Evolutionary conservation across 1,284 basidiomycete species (phyloP).

Genomic region (Psilocybe mexicana): DNA sequence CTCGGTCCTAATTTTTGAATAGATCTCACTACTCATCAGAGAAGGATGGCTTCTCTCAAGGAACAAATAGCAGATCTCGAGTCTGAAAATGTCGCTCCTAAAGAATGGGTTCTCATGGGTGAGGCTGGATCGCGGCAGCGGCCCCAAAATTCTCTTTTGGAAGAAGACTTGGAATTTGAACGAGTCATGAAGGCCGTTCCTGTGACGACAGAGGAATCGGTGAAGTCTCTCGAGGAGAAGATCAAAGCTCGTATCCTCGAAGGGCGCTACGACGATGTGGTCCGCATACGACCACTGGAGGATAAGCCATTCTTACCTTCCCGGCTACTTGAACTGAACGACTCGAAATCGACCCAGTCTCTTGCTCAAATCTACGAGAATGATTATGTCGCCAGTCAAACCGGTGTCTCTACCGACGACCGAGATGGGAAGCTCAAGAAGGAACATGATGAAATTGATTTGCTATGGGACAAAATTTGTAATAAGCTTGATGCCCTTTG

Average conservation of each 20-base stretch:
- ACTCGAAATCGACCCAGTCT: conserved; percentile 84
- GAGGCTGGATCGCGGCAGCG: conserved; percentile 84
- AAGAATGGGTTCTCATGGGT: conserved; percentile 91
- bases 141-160: conserved; percentile 90
- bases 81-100: conserved; percentile 68
- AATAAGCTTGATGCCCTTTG: conserved; percentile 91
- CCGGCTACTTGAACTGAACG: conserved; percentile 86
- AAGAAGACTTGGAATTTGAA: conserved; percentile 96
- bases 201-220: conserved; percentile 87
- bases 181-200: conserved; percentile 86
- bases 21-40: conserved; percentile 64
- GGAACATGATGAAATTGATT: conserved; percentile 87
- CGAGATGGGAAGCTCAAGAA: conserved; percentile 87
- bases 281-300: conserved; percentile 76
- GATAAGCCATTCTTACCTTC: conserved; percentile 92
- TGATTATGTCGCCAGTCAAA: conserved; percentile 75
- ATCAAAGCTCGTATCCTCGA: conserved; percentile 93
- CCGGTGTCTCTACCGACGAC: conserved; percentile 66
- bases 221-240: conserved; percentile 82
- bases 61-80: conserved; percentile 74
- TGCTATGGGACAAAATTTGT: conserved; percentile 84
- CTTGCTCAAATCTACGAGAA: conserved; percentile 97
- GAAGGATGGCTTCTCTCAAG: conserved; percentile 56
- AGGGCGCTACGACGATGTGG: conserved; percentile 88
- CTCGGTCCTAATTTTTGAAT: conserved; percentile 14